Base-by-base conservation (phyloP, 2,329 filamentous ascomycete genomes). In the Arthrinium puccinioides region DNA sequence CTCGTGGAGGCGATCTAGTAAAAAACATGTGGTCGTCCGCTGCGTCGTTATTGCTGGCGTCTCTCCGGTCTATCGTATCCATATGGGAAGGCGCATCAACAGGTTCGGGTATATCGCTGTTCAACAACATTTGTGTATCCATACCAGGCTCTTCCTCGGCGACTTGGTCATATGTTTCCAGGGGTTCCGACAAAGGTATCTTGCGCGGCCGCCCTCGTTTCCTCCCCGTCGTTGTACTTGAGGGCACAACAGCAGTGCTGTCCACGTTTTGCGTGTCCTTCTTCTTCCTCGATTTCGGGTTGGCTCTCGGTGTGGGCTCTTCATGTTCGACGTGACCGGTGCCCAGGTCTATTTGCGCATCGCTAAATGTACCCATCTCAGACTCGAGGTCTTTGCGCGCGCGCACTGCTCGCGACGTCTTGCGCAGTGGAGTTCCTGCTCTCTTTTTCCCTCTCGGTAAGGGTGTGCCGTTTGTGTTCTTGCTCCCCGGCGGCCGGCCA, bases 401-500 rank as follows among this genome's bases (percentile, higher is more conserved):
- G 20, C 62, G 63, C 31, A 55, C 50, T 18, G 56, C 48, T 35
- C 46, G 50, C 9, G 62, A 53, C 2, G 53, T 58, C 33, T 56
- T 60, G 35, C 49, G 54, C 14, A 63, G 57, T 4, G 70, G 70
- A 2, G 70, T 72, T 9, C 56, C 64, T 7, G 67, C 62, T 41
- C 65, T 63, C 47, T 69, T 69, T 44, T 66, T 72, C 4, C 54
- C 60, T 10, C 57, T 55, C 21, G 70, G 67, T 43, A 67, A 60
- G 3, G 74, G 74, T 4, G 72, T 78, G 5, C 67, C 71, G 39
- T 33, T 33, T n/a, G n/a, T n/a, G n/a, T 73, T 71, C 20, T 64
- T 64, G 38, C 64, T 68, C 31, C 69, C 50, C 13, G 51, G 66
- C 21, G 67, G 68, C 11, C 70, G 63, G 6, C 67, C 66, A 38